These are phyloP conservation scores for Odontarrhena argentea DNA, from an alignment of 345 rosid genomes.

Conservation along the genomic window DNA sequence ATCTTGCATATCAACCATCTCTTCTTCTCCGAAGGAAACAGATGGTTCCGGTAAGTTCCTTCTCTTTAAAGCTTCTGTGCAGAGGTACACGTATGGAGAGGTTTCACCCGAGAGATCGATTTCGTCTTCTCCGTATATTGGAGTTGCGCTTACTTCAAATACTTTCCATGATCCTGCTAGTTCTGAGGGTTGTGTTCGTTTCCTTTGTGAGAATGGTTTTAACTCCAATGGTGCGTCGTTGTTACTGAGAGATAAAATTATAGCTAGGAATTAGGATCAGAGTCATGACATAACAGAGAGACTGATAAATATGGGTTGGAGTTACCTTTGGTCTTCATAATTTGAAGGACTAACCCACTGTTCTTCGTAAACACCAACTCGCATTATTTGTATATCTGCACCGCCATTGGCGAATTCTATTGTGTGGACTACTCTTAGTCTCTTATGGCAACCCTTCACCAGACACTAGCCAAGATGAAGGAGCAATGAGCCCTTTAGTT, in stretches of 20 bases:
- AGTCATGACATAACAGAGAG: slow-evolving; percentile 14
- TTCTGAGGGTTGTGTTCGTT: slow-evolving; percentile 68
- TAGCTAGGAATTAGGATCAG: not conserved
- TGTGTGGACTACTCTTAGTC: slow-evolving; percentile 85
- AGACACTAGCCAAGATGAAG: slow-evolving; percentile 53
- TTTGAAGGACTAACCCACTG: slow-evolving; percentile 80
- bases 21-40: slow-evolving; percentile 76
- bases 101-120: slow-evolving; percentile 36
- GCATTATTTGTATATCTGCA: slow-evolving; percentile 81
- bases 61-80: slow-evolving; percentile 79
- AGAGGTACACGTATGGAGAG: slow-evolving; percentile 67
- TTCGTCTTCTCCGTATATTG: slow-evolving; percentile 59
- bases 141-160: slow-evolving; percentile 84
- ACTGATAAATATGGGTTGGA: not conserved
- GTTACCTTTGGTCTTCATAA: slow-evolving; percentile 62
- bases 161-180: slow-evolving; percentile 93
- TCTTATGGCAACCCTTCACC: slow-evolving; percentile 97
- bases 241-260: slow-evolving; percentile 32
- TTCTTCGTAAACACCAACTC: slow-evolving; percentile 92
- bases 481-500: not conserved
- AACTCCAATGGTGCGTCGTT: slow-evolving; percentile 60
- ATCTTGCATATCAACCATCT: slow-evolving; percentile 75
- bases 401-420: slow-evolving; percentile 80
- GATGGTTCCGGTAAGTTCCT: slow-evolving; percentile 69
- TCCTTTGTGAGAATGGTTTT: slow-evolving; percentile 74